A percentile compares a stretch with the other conserved stretches of the same genome.
phyloP scores from a whole-genome alignment of 345 rosid genomes.

The Populus alba region DNA sequence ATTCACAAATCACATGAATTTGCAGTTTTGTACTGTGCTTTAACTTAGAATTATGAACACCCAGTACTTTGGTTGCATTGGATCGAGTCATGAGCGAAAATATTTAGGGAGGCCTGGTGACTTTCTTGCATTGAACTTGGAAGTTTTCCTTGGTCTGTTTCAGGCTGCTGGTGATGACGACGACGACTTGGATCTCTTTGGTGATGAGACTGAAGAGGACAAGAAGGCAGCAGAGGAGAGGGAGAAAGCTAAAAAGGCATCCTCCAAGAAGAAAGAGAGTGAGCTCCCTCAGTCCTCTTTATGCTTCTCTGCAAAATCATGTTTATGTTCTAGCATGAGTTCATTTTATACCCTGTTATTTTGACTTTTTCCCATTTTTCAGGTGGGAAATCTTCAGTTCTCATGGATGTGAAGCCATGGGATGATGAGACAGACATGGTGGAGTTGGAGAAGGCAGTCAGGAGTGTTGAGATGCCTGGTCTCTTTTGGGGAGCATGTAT shows the following conservation, averaged over 20 bases:
- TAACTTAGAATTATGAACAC: not conserved
- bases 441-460: constrained; percentile 75
- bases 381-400: constrained; percentile 95
- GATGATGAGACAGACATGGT: constrained; percentile 99
- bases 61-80: not conserved
- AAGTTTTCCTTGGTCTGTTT: not conserved
- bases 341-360: not conserved
- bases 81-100: not conserved
- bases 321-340: not conserved
- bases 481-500: constrained; percentile 95
- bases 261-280: constrained; percentile 76
- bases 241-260: constrained; percentile 67
- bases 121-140: not conserved
- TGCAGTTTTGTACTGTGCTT: not conserved
- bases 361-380: not conserved
- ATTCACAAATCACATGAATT: not conserved
- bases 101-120: not conserved
- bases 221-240: constrained; percentile 93
- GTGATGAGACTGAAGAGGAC: constrained; percentile 94
- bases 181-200: constrained; percentile 88
- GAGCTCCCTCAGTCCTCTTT: constrained; percentile 6
- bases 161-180: constrained; percentile 66
- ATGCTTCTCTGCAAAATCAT: not conserved
- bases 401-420: constrained; percentile 93
- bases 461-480: constrained; percentile 73